A percentile compares a stretch with the other conserved stretches of the same genome.
These are phyloP conservation scores for Sphagnum tenellum DNA, from an alignment of 225 moss, liverwort and hornwort genomes.

Conservation along the genomic window DNA sequence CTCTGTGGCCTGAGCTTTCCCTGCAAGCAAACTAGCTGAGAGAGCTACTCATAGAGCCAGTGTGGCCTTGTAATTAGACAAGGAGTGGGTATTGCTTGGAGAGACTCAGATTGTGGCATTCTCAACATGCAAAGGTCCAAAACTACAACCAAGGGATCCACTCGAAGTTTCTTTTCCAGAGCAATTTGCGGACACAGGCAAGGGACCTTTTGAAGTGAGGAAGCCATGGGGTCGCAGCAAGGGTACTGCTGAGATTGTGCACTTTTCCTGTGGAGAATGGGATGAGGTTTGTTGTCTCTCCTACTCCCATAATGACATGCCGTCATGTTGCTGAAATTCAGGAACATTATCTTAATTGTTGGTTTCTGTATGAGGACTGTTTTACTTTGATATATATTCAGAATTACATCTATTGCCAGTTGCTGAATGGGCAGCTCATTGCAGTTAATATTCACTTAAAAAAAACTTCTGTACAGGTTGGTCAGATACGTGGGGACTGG, in stretches of 20 bases:
- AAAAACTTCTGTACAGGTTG: conserved; percentile 31
- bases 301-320: not conserved
- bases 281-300: conserved; percentile 46
- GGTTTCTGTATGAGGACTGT: too few relatives aligned
- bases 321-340: too few relatives aligned
- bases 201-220: conserved; percentile 13
- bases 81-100: conserved; percentile 65
- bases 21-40: conserved; percentile 4
- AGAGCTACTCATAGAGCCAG: conserved; percentile 1
- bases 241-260: conserved; percentile 58
- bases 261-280: conserved; percentile 63
- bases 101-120: conserved; percentile 50
- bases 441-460: too few relatives aligned
- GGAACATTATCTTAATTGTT: too few relatives aligned
- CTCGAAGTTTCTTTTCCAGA: conserved; percentile 67
- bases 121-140: conserved; percentile 75
- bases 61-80: conserved; percentile 7
- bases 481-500: conserved; percentile 78
- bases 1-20: not conserved
- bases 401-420: too few relatives aligned
- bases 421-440: too few relatives aligned
- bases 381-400: too few relatives aligned
- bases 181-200: conserved; percentile 6
- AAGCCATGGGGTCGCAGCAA: conserved; percentile 58
- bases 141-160: conserved; percentile 48